Percentiles rank a stretch among this genome's conserved stretches.
Evolutionary conservation across 495 filamentous ascomycete genomes (phyloP).

Genomic region (Pseudomonodictys pantanalensis): DNA sequence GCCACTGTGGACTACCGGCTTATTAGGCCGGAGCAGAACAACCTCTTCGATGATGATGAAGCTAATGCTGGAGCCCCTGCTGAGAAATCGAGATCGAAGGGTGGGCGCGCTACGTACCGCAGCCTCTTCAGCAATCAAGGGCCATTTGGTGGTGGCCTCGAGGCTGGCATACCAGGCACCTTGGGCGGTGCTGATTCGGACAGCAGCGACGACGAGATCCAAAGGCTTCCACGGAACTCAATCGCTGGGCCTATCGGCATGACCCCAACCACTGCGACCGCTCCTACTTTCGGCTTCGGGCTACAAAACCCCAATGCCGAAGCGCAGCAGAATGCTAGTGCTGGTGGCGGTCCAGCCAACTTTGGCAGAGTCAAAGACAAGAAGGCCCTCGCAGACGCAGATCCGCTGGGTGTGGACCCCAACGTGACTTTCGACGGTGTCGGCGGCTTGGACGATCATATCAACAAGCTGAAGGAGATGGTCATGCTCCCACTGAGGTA

Average conservation of each 20-base stretch:
- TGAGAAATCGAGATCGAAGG: constrained; percentile 66
- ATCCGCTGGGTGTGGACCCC: constrained; percentile 87
- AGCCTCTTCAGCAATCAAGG: constrained; percentile 81
- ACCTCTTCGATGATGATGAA: constrained; percentile 70
- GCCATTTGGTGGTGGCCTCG: constrained; percentile 83
- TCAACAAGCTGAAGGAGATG: constrained; percentile 97
- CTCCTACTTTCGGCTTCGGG: constrained; percentile 55
- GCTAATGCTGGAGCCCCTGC: constrained; percentile 56
- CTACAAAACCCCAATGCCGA: constrained; percentile 66
- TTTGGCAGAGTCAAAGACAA: constrained; percentile 86
- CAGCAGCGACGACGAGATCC: constrained; percentile 89
- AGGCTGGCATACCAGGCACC: constrained; percentile 65
- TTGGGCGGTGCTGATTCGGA: constrained; percentile 84
- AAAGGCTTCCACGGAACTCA: constrained; percentile 51
- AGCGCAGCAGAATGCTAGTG: constrained; percentile 49
- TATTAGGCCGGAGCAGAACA: constrained; percentile 66
- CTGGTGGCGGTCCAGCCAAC: constrained; percentile 71
- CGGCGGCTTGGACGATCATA: constrained; percentile 85
- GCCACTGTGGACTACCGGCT: constrained; percentile 65
- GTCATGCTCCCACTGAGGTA: constrained; percentile 89
- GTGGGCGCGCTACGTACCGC: constrained; percentile 60
- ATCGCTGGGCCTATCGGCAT: constrained; percentile 66
- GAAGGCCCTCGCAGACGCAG: constrained; percentile 79
- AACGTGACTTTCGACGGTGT: constrained; percentile 90
- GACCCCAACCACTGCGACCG: constrained; percentile 66